Base-by-base conservation (phyloP, 2,329 filamentous ascomycete species). In the Claviceps purpurea region DNA sequence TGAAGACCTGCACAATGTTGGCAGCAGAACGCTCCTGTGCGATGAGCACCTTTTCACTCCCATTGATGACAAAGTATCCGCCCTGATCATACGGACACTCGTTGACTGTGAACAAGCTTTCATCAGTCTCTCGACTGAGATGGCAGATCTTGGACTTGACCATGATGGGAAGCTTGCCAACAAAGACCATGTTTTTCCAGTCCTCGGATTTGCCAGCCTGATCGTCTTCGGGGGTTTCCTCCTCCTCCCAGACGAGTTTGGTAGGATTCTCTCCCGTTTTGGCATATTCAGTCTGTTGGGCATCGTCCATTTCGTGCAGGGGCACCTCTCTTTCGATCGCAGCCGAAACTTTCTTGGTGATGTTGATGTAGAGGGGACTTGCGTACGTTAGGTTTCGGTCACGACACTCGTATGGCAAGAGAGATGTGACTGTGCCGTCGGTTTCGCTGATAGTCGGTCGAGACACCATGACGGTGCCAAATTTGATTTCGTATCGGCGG, bases 31-130 rank as follows among this genome's bases (percentile, higher is more conserved):
- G 86, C 70, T 98, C 93, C 67, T 98, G 93, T 1, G 93, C 93
- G 62, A 98, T 98, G 60, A 98, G 73, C 22, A 98, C 93, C 76
- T 98, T 98, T 66, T 98, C 93, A 69, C 88, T 95, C 44, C 93
- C 93, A 71, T 98, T 98, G 76, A 98, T 98, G 62, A 98, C 89
- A 65, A 98, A 98, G 70, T 98, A 98, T 58, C 93, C 93, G 59
- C 93, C 93, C 64, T 96, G 93, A 64, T 98, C 93, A 68, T 96
- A 98, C 0, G 93, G 93, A 60, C 93, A 98, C 70, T 98, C 93
- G 64, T 95, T 95, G 68, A 94, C 84, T 47, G 87, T 77, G 66
- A 95, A 97, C 1, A 98, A 76, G 49, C 87, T 85, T 50, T 93
- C 84, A 58, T 97, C 91, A 48, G 81, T 80, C 64, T 94, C 81